Evolutionary conservation across 371 early-diverging fungal species (phyloP).

Genomic region (Apophysomyces elegans): DNA sequence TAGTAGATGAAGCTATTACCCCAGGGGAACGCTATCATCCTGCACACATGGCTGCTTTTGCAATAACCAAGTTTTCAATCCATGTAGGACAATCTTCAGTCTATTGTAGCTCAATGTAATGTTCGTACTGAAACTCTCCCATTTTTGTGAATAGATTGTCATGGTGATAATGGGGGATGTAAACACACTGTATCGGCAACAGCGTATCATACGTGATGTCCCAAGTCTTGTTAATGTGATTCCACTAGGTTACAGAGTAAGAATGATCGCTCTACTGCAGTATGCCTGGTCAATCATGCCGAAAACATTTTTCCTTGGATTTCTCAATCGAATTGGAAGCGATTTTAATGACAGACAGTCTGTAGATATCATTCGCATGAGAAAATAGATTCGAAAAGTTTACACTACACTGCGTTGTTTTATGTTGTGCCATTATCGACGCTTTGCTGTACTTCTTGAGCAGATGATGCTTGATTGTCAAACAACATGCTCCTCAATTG

Average conservation of each 20-base stretch:
- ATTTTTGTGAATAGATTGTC: background rate
- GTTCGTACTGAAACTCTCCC: background rate
- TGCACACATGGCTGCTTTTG: background rate
- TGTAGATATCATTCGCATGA: background rate
- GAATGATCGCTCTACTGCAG: no score
- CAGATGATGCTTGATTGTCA: background rate
- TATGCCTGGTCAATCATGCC: no score
- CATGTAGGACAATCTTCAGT: no score
- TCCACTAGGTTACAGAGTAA: no score
- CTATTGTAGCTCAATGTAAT: no score
- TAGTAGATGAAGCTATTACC: constrained; percentile 35
- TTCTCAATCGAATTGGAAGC: background rate
- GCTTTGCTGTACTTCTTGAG: background rate
- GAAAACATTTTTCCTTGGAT: no score
- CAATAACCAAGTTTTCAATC: background rate
- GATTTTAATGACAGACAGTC: background rate
- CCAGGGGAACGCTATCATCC: constrained; percentile 39
- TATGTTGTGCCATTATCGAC: background rate
- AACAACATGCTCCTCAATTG: background rate
- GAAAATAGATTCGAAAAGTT: background rate
- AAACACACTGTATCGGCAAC: background rate
- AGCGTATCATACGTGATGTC: background rate
- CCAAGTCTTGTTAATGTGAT: background rate
- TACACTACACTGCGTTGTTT: background rate
- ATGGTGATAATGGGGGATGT: background rate